A percentile compares a stretch with the other conserved stretches of the same genome.
Conservation (phyloP, 352 stramenopile species). For the Detonula confervacea region DNA sequence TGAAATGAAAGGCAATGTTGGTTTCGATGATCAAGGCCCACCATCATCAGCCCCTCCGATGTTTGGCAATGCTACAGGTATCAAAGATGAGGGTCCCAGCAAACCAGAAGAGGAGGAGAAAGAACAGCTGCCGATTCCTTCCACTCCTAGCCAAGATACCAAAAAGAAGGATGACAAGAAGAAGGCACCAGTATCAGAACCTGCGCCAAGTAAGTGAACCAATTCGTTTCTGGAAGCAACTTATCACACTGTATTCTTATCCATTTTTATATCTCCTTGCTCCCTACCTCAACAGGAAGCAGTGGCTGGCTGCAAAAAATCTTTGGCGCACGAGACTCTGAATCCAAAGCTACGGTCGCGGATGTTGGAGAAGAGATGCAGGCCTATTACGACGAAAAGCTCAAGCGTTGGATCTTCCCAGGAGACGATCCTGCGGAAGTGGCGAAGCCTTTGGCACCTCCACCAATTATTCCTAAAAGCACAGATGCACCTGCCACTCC, state of each 20-base stretch:
- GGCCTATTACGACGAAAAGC: constrained; percentile 83
- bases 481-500: constrained; percentile 18
- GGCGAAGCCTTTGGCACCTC: constrained; percentile 78
- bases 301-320: constrained; percentile 36
- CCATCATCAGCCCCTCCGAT: constrained; percentile 36
- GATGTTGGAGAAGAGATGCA: constrained; percentile 77
- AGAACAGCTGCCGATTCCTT: constrained; percentile 20
- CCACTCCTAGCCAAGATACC: constrained; percentile 22
- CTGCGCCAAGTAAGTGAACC: constrained; percentile 36
- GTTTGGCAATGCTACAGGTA: constrained; percentile 19
- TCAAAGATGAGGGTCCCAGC: constrained; percentile 21
- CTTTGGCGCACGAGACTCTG: constrained; percentile 11
- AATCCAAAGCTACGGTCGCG: constrained; percentile 70
- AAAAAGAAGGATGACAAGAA: constrained; percentile 41
- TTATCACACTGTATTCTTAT: too few relatives aligned
- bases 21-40: constrained; percentile 9
- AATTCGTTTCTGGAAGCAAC: too few relatives aligned
- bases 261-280: too few relatives aligned
- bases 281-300: too few relatives aligned
- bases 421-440: constrained; percentile 79
- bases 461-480: constrained; percentile 60
- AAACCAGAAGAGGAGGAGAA: constrained; percentile 17
- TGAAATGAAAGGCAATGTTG: constrained; percentile 3
- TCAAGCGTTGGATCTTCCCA: constrained; percentile 83
- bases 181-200: constrained; percentile 58